Evolutionary conservation across 2,329 filamentous ascomycete genomes (phyloP).

Genomic region (Fusarium luffae): DNA sequence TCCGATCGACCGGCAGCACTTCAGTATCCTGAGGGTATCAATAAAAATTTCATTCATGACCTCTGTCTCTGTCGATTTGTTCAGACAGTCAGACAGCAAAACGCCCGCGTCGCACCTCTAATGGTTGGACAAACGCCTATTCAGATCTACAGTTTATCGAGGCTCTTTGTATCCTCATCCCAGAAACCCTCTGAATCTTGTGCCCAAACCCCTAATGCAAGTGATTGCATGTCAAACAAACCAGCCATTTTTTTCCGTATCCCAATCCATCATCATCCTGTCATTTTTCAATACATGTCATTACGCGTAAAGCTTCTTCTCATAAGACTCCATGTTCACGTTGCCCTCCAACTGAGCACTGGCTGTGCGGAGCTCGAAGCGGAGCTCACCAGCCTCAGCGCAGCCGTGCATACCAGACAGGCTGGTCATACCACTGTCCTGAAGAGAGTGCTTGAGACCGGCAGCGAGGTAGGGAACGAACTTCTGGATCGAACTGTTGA

Average conservation of each 20-base stretch:
- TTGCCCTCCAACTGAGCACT: constrained; percentile 97
- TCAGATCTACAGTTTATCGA: constrained; percentile 43
- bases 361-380: constrained; percentile 94
- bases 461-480: constrained; percentile 96
- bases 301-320: constrained; percentile 99
- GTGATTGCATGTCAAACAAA: constrained; percentile 34
- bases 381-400: constrained; percentile 78
- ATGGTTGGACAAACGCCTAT: constrained; percentile 46
- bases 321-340: constrained; percentile 98
- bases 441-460: constrained; percentile 95
- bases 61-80: constrained; percentile 28
- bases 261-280: constrained; percentile 26
- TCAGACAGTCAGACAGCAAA: constrained; percentile 35
- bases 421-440: constrained; percentile 91
- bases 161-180: constrained; percentile 35
- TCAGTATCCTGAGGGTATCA: constrained; percentile 38
- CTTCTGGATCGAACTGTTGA: constrained; percentile 81
- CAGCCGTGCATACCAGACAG: constrained; percentile 79
- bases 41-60: constrained; percentile 44
- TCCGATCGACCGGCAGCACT: constrained; percentile 39
- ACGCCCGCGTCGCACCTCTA: constrained; percentile 46
- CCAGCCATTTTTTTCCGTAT: constrained; percentile 26
- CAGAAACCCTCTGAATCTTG: constrained; percentile 28
- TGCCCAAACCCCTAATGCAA: constrained; percentile 36
- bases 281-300: constrained; percentile 42